These are phyloP conservation scores for Eucalyptus regnans DNA, from an alignment of 345 rosid species.

Conservation along the genomic window DNA sequence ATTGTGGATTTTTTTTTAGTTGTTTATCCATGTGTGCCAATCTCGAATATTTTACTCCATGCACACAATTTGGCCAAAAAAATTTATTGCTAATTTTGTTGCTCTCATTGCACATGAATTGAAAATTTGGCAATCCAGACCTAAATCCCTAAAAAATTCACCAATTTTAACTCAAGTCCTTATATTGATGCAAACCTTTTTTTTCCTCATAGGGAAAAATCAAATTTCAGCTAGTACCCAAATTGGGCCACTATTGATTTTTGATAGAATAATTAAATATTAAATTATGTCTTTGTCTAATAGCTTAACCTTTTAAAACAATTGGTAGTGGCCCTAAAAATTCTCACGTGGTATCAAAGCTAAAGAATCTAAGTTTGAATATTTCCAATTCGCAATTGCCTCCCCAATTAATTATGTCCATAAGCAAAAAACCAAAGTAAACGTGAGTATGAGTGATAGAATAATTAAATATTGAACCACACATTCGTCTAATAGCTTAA, in stretches of 20 bases:
- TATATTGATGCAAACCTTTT: not conserved
- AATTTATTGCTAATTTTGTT: not conserved
- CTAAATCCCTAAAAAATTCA: not conserved
- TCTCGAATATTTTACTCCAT: not conserved
- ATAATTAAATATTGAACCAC: too few relatives aligned
- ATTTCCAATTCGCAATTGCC: too few relatives aligned
- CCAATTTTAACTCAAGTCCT: not conserved
- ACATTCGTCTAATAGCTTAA: rapidly evolving
- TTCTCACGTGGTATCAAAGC: rapidly evolving
- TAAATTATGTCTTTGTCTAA: too few relatives aligned
- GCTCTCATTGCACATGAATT: not conserved
- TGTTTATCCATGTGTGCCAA: not conserved
- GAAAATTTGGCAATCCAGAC: not conserved
- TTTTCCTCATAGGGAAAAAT: not conserved
- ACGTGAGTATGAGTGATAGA: too few relatives aligned
- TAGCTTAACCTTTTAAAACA: too few relatives aligned
- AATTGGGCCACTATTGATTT: not conserved
- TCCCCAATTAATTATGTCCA: too few relatives aligned
- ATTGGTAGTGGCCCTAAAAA: rapidly evolving
- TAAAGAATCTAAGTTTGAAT: too few relatives aligned
- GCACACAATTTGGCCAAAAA: not conserved
- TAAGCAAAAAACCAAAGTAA: too few relatives aligned
- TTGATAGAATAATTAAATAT: too few relatives aligned
- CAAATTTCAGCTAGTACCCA: not conserved
- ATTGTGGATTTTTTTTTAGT: not conserved